Percentiles rank a stretch among this genome's conserved stretches.
phyloP scores from a whole-genome alignment of 1,284 basidiomycete genomes.

The Polyporus tsugae region DNA sequence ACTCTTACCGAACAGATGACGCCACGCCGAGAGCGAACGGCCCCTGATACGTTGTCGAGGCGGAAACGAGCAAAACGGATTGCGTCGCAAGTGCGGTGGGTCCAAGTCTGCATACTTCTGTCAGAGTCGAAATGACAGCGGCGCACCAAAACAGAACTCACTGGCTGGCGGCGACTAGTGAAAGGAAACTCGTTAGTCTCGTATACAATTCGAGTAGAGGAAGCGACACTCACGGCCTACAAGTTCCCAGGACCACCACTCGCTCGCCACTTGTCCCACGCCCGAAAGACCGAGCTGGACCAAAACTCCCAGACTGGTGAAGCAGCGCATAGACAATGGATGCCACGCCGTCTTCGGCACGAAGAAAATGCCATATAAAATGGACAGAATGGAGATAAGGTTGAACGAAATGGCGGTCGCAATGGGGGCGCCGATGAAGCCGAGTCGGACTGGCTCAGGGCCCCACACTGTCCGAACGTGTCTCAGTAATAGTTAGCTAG shows the following conservation, averaged over 20 bases:
- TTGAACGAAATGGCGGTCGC: constrained; percentile 92
- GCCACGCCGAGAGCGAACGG: constrained; percentile 86
- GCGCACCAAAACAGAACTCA: constrained; percentile 41
- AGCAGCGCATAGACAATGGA: constrained; percentile 73
- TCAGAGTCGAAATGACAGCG: background rate
- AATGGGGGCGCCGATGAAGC: constrained; percentile 94
- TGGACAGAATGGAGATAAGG: constrained; percentile 74
- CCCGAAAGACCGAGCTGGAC: constrained; percentile 82
- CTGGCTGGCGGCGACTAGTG: constrained; percentile 65
- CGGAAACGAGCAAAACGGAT: constrained; percentile 77
- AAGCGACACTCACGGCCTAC: constrained; percentile 55
- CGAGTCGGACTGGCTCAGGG: constrained; percentile 77
- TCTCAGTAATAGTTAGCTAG: background rate
- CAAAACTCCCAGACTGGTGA: constrained; percentile 78
- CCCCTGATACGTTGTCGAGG: constrained; percentile 85
- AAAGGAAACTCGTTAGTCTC: constrained; percentile 19
- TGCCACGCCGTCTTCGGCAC: constrained; percentile 88
- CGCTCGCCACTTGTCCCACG: constrained; percentile 75
- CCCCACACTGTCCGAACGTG: constrained; percentile 74
- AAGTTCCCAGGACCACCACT: constrained; percentile 95
- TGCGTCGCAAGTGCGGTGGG: constrained; percentile 74
- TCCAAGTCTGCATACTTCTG: constrained; percentile 51
- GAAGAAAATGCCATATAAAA: constrained; percentile 79
- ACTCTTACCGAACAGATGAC: constrained; percentile 77
- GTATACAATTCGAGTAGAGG: background rate